Percentiles rank a stretch among this genome's conserved stretches.
These are phyloP conservation scores for Albatrellus sp. DNA, from an alignment of 1,284 basidiomycete genomes.

Conservation along the genomic window DNA sequence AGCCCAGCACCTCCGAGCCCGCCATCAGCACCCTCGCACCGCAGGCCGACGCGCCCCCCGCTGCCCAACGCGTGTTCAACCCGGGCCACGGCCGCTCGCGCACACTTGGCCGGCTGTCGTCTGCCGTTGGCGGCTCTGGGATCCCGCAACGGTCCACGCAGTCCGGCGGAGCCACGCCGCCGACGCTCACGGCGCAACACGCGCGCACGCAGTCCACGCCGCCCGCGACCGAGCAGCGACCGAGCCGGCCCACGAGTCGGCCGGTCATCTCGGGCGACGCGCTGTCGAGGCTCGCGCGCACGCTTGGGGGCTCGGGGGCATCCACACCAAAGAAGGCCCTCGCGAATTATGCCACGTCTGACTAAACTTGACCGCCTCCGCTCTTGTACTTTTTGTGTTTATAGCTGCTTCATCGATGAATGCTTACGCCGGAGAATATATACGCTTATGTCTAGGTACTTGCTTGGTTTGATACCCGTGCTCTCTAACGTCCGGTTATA, in stretches of 20 bases:
- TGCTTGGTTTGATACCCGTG: no score
- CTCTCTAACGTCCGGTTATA: no score
- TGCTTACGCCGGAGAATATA: no score
- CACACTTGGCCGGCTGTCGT: constrained; percentile 29
- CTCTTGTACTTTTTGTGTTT: no score
- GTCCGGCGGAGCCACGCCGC: constrained; percentile 15
- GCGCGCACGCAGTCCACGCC: constrained; percentile 54
- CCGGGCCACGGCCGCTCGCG: constrained; percentile 38
- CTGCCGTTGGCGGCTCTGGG: constrained; percentile 9
- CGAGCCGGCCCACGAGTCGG: constrained; percentile 33
- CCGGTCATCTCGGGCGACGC: constrained; percentile 60
- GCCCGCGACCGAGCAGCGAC: constrained; percentile 27
- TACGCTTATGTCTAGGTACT: no score
- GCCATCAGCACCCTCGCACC: constrained; percentile 13
- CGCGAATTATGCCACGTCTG: constrained; percentile 8
- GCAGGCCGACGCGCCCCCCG: constrained; percentile 12
- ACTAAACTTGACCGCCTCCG: constrained; percentile 3
- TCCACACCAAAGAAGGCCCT: constrained; percentile 15
- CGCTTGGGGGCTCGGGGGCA: constrained; percentile 31
- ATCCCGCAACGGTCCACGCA: constrained; percentile 25
- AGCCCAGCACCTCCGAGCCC: not conserved
- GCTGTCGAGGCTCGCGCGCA: constrained; percentile 46
- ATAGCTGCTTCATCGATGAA: no score
- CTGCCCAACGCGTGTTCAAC: constrained; percentile 16
- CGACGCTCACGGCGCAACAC: constrained; percentile 20